A percentile compares a stretch with the other conserved stretches of the same genome.
Conservation (phyloP, 106 monocot genomes). For the Phalaenopsis equestris region DNA sequence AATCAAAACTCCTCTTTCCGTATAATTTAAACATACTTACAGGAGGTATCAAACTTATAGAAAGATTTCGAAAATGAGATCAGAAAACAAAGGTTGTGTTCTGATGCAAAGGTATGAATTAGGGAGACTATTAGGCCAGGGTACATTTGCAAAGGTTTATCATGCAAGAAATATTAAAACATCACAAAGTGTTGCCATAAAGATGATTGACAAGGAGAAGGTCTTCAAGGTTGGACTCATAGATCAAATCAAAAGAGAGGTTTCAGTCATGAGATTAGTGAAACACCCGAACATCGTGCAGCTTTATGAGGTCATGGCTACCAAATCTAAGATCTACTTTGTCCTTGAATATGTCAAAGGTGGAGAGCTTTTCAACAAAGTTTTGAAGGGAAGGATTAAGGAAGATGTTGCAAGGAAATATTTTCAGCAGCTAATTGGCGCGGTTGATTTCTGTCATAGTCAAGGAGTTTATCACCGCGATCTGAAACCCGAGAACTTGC, state of each 20-base stretch:
- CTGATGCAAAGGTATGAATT: slow-evolving; percentile 26
- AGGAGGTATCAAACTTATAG: neutral
- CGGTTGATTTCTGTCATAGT: slow-evolving; percentile 41
- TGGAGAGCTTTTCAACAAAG: slow-evolving; percentile 34
- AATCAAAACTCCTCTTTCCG: neutral
- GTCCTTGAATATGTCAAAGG: slow-evolving; percentile 33
- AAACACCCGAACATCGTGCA: slow-evolving; percentile 32
- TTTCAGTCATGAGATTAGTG: slow-evolving; percentile 35
- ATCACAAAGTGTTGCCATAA: slow-evolving; percentile 31
- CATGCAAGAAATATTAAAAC: slow-evolving; percentile 18
- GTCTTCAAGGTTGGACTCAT: slow-evolving; percentile 36
- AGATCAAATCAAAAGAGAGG: slow-evolving; percentile 40
- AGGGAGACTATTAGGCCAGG: slow-evolving; percentile 23
- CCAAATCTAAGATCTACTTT: slow-evolving; percentile 38
- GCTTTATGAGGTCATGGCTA: slow-evolving; percentile 54
- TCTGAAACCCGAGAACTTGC: slow-evolving; percentile 44
- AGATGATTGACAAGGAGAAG: slow-evolving; percentile 38
- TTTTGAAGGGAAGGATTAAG: slow-evolving; percentile 27
- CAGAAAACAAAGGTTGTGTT: slow-evolving; percentile 21
- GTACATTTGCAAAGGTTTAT: slow-evolving; percentile 30
- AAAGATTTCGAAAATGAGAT: slow-evolving; percentile 5
- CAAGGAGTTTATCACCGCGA: slow-evolving; percentile 51
- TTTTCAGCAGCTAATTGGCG: slow-evolving; percentile 39
- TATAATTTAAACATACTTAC: neutral
- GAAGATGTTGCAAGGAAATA: slow-evolving; percentile 35